A percentile compares a stretch with the other conserved stretches of the same genome.
Conservation (phyloP, 495 filamentous ascomycete genomes). For the Antarctomyces pellizariae region DNA sequence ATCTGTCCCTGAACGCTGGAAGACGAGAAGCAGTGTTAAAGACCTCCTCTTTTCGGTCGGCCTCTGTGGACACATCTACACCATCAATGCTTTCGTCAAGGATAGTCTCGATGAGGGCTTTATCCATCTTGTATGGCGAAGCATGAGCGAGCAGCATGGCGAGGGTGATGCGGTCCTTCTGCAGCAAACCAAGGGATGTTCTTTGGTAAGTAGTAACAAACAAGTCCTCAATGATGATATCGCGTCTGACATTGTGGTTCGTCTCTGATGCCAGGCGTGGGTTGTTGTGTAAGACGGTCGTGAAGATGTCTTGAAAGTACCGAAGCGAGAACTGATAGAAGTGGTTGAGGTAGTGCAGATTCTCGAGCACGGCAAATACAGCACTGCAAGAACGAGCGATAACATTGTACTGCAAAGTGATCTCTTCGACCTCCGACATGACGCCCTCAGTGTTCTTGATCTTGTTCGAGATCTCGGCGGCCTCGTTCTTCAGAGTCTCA, state of each 20-base stretch:
- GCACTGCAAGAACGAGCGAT: slow-evolving; percentile 88
- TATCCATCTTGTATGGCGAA: slow-evolving; percentile 84
- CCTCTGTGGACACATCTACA: slow-evolving; percentile 49
- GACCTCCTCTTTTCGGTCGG: slow-evolving; percentile 39
- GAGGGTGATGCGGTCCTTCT: slow-evolving; percentile 82
- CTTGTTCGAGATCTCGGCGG: slow-evolving; percentile 85
- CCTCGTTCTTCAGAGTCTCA: slow-evolving; percentile 93
- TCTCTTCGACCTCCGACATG: slow-evolving; percentile 89
- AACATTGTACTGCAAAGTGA: slow-evolving; percentile 78
- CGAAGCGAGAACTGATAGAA: slow-evolving; percentile 99
- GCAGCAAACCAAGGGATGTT: slow-evolving; percentile 75
- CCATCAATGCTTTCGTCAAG: slow-evolving; percentile 58
- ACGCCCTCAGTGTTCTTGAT: slow-evolving; percentile 92
- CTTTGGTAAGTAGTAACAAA: slow-evolving; percentile 83
- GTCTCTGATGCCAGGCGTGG: slow-evolving; percentile 45
- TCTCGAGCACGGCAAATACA: slow-evolving; percentile 88
- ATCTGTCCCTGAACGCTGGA: slow-evolving; percentile 45
- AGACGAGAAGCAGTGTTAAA: slow-evolving; percentile 44
- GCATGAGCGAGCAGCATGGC: slow-evolving; percentile 94
- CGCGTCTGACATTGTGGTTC: slow-evolving; percentile 52
- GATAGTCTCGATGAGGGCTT: slow-evolving; percentile 60
- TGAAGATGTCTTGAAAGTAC: slow-evolving; percentile 95
- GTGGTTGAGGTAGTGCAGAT: slow-evolving; percentile 94
- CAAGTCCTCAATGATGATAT: slow-evolving; percentile 70
- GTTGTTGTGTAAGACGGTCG: slow-evolving; percentile 68